Evolutionary conservation across 352 stramenopile genomes (phyloP), one percentile per base, ranked within the genome.

Genomic region (Phytophthora uliginosa): DNA sequence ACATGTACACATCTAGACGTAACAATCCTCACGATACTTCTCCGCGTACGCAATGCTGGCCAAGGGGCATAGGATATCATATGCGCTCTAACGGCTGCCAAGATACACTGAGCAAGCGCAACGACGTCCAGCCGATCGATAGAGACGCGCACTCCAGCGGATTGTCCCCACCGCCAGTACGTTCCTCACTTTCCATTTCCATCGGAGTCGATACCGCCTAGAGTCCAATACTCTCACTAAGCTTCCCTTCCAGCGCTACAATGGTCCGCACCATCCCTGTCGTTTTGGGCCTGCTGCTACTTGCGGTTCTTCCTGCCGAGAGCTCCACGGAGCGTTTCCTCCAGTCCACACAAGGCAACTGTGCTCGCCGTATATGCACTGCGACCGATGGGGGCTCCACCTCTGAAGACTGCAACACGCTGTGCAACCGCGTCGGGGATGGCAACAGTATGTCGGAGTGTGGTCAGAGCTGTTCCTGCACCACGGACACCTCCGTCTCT

Each of bases 361-460:
- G 69, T 7, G 58, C 69, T 33, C 69, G 69, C 47, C 69, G 69
- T 6, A 36, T 76, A 8, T 73, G 69, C 51, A 60, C 63, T 65
- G 57, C 52, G 2, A 66, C 42, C 22, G 42, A 36, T 13, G 69
- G 69, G 26, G 63, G 15, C 8, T 62, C 63, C n/a, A 63, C 69
- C 8, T 73, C 69, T 15, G 58, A 73, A 63, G 69, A 76, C 63
- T 76, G 69, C 53, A 76, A 76, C 63, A 55, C 57, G n/a, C 58
- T 76, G 18, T 76, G 69, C 63, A 76, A 76, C 51, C 69, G 69
- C 53, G 63, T 76, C 7, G 63, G 63, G 8, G 47, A 73, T 42
- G 52, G 63, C 24, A 53, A 63, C 40, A 76, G 69, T 20, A 76
- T 76, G 69, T 73, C 69, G 0, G 69, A 76, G 34, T 76, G 69